Evolutionary conservation across 2,329 filamentous ascomycete species (phyloP).

Genomic region (Talaromyces funiculosus): DNA sequence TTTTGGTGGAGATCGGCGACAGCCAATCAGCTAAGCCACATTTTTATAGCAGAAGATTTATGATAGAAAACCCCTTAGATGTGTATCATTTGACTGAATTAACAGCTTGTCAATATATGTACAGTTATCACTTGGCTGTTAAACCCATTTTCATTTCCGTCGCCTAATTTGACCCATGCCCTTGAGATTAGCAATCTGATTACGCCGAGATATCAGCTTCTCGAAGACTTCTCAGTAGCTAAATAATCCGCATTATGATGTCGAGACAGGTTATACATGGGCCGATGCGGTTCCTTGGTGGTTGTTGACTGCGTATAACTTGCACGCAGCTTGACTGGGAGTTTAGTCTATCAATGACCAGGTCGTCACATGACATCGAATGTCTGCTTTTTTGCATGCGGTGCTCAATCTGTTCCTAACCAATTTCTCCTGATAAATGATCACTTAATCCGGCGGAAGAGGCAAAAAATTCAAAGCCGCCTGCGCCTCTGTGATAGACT

Average conservation of each 20-base stretch:
- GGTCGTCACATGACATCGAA: background rate
- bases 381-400: no score
- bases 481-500: slow-evolving; percentile 35
- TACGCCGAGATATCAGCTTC: no score
- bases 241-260: background rate
- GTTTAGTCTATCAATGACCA: background rate
- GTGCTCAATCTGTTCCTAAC: no score
- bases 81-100: background rate
- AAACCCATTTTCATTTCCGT: no score
- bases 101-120: background rate
- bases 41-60: background rate
- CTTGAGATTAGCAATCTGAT: no score
- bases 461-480: slow-evolving; percentile 29
- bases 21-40: background rate
- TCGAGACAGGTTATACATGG: background rate
- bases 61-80: no score
- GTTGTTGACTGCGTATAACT: background rate
- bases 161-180: background rate
- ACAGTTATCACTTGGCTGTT: background rate
- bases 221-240: background rate
- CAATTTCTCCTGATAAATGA: background rate
- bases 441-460: slow-evolving; percentile 28
- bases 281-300: background rate
- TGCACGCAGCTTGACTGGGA: background rate
- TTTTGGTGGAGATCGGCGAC: background rate